phyloP scores from a whole-genome alignment of 257 asterid genomes.

The Solanum chilense region DNA sequence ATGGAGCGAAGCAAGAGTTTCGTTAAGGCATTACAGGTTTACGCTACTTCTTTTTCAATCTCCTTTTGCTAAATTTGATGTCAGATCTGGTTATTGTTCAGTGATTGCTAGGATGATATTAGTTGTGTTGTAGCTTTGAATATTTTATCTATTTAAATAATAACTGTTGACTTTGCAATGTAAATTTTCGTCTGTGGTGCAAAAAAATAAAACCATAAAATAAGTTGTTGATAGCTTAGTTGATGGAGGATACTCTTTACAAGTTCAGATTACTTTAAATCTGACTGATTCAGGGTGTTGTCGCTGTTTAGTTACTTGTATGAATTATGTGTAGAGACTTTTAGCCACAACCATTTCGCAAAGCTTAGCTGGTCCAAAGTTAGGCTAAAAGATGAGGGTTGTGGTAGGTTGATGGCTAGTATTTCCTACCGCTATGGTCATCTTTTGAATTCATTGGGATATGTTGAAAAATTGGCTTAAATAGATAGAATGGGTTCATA shows the following conservation, averaged over 20 bases:
- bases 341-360: not conserved
- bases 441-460: not conserved
- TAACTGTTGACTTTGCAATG: not conserved
- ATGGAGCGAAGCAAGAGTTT: constrained; percentile 76
- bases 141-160: not conserved
- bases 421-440: not conserved
- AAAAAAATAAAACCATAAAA: not conserved
- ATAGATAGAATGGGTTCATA: not conserved
- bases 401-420: not conserved
- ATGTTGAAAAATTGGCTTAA: not conserved
- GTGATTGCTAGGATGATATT: not conserved
- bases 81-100: constrained; percentile 31
- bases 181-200: not conserved
- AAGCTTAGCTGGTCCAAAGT: not conserved
- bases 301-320: not conserved
- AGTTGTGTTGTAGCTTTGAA: not conserved
- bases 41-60: not conserved
- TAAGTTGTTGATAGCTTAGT: not conserved
- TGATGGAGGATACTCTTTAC: not conserved
- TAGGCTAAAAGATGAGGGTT: not conserved
- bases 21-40: constrained; percentile 82
- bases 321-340: not conserved
- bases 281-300: not conserved
- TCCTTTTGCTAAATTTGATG: not conserved
- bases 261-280: not conserved